Evolutionary conservation across 1,284 basidiomycete genomes (phyloP).

Genomic region (Naganishia sp.): DNA sequence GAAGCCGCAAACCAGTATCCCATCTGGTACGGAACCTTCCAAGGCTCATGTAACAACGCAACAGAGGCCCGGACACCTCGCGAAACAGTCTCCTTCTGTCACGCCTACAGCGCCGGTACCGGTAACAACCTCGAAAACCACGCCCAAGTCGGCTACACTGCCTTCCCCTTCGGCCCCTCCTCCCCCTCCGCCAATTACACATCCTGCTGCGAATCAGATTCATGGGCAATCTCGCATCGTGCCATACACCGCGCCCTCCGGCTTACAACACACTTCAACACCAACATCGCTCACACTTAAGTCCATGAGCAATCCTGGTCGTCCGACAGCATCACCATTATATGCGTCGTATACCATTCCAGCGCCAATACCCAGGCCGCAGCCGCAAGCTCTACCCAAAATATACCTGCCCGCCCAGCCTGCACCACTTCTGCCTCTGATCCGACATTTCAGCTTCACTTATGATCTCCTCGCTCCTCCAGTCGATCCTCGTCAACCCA

Average conservation of each 20-base stretch:
- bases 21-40: too few relatives aligned
- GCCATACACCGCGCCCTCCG: neutral
- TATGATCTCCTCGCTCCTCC: conserved; percentile 31
- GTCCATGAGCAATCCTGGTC: neutral
- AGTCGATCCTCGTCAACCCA: neutral
- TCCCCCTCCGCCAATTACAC: neutral
- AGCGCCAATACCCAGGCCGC: conserved; percentile 24
- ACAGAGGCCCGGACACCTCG: neutral
- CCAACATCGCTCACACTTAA: neutral
- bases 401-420: conserved; percentile 29
- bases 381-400: conserved; percentile 15
- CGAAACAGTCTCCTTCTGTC: too few relatives aligned
- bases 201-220: neutral
- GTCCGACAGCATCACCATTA: neutral
- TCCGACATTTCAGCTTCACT: conserved; percentile 41
- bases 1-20: too few relatives aligned
- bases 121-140: neutral
- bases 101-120: neutral
- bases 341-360: conserved; percentile 15
- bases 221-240: neutral
- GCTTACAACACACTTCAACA: neutral
- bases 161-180: neutral
- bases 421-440: conserved; percentile 37
- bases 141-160: neutral
- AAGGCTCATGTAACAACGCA: neutral